phyloP scores from a whole-genome alignment of 768 basidiomycete species.

The Rhodosporidiobolus sp. region DNA sequence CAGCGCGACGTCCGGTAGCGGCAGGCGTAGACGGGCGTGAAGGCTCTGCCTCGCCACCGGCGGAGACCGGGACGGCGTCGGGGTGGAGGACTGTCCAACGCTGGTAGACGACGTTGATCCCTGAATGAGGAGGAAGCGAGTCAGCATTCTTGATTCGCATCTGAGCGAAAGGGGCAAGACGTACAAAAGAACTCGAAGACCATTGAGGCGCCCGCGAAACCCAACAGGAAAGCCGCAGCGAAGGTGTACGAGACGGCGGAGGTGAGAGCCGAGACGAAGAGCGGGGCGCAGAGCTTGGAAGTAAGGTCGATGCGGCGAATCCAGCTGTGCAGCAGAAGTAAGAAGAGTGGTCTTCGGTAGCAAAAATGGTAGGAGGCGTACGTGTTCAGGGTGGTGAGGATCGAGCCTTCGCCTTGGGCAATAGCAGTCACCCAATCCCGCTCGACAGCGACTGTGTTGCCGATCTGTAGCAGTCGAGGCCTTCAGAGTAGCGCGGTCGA shows the following conservation, averaged over 20 bases:
- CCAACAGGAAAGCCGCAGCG: slow-evolving; percentile 44
- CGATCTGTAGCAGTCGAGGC: slow-evolving; percentile 37
- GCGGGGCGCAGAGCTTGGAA: slow-evolving; percentile 56
- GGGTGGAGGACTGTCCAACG: slow-evolving; percentile 48
- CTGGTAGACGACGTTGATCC: slow-evolving; percentile 52
- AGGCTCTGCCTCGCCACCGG: neutral
- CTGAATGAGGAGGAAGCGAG: neutral
- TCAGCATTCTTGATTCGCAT: neutral
- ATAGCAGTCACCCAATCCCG: slow-evolving; percentile 58
- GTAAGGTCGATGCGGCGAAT: slow-evolving; percentile 52
- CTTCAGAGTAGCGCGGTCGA: neutral
- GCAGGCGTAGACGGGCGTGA: neutral
- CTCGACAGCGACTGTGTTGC: slow-evolving; percentile 55
- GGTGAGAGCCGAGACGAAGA: slow-evolving; percentile 57
- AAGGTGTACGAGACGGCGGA: slow-evolving; percentile 47
- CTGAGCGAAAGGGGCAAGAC: neutral
- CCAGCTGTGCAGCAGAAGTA: slow-evolving; percentile 7
- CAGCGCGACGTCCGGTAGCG: neutral
- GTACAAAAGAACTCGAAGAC: slow-evolving; percentile 53
- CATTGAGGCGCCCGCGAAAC: slow-evolving; percentile 50
- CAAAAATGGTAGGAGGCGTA: too few relatives aligned
- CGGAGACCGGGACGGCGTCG: neutral
- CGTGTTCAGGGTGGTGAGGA: slow-evolving; percentile 54
- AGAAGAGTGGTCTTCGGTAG: too few relatives aligned
- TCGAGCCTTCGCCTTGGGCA: slow-evolving; percentile 47